A percentile compares a stretch with the other conserved stretches of the same genome.
Evolutionary conservation across 495 filamentous ascomycete genomes (phyloP).

Genomic region (Daldinia caldariorum): DNA sequence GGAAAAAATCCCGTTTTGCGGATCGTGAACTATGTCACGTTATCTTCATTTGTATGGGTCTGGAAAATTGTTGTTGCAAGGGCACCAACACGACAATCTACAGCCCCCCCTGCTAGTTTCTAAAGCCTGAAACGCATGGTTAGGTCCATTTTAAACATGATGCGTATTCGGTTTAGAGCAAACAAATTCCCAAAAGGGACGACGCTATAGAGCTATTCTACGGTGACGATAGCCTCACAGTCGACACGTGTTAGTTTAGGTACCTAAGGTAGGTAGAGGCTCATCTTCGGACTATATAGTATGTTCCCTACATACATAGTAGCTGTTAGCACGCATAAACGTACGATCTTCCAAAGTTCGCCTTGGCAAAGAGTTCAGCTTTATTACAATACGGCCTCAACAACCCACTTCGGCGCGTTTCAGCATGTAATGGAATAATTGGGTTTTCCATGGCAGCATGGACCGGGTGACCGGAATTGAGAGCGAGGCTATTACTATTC

Average conservation of each 20-base stretch:
- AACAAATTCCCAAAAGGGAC: neutral
- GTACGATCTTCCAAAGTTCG: neutral
- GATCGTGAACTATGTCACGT: conserved; percentile 36
- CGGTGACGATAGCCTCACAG: neutral
- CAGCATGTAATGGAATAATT: neutral
- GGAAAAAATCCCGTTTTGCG: conserved; percentile 22
- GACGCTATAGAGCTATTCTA: neutral
- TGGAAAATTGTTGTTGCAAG: conserved; percentile 1
- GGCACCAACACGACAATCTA: neutral
- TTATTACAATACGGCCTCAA: neutral
- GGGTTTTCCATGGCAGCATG: neutral
- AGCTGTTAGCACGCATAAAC: neutral
- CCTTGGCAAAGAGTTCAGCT: neutral
- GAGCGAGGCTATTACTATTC: neutral
- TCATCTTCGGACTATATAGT: neutral
- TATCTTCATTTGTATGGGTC: conserved; percentile 11
- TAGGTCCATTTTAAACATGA: neutral
- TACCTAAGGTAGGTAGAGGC: no score
- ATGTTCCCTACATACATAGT: no score
- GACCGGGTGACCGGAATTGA: neutral
- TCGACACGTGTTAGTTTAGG: neutral
- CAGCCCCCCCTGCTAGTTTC: neutral
- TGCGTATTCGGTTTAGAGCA: no score
- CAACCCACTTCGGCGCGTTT: conserved; percentile 1
- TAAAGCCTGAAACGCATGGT: neutral